Evolutionary conservation across 164 flowering plant genomes (phyloP), one percentile per base, ranked within the genome.

Genomic region (Tetracentron sinense): DNA sequence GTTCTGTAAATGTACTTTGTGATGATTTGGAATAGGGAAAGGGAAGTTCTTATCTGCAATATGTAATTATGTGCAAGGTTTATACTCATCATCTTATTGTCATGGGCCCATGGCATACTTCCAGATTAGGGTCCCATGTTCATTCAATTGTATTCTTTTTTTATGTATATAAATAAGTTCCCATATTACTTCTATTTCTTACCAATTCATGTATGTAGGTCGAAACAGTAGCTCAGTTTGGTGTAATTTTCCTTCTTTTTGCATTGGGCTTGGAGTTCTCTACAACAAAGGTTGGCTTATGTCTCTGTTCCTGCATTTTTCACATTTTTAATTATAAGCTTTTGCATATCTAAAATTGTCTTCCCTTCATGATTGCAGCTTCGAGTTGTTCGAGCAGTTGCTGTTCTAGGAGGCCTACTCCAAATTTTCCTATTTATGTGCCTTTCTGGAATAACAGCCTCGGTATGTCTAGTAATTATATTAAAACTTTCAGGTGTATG

Each of bases 221-320:
- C 69, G 99, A 91, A 80, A 94, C 99, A 17, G 99, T 94, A 66
- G 99, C 99, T 64, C 99, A 94, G 61, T 94, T 94, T 81, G 99
- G 99, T 62, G 99, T 94, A 2, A 86, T 94, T 66, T 94, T 94
- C 79, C 97, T 94, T 77, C 95, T 94, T 65, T 91, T 95, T 78
- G 99, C 98, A 5, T 63, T 95, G 77, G 99, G 99, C 47, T 72
- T 95, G 71, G 99, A 95, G 73, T 95, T 95, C 76, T 92, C 99
- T 5, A 70, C 81, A 7, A 46, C 97, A 57, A 95, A 95, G 93
- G 98, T 93, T 67, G 38, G 72, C 63, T 4, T 62, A 8, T 14
- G 38, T 28, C 25, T 62, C 51, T 27, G 22, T 30, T 58, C 31
- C 51, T 2, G 58, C 20, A 10, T 23, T 23, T 51, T 1, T n/a